Evolutionary conservation across 305 asterid genomes (phyloP).

Genomic region (Striga hermonthica): DNA sequence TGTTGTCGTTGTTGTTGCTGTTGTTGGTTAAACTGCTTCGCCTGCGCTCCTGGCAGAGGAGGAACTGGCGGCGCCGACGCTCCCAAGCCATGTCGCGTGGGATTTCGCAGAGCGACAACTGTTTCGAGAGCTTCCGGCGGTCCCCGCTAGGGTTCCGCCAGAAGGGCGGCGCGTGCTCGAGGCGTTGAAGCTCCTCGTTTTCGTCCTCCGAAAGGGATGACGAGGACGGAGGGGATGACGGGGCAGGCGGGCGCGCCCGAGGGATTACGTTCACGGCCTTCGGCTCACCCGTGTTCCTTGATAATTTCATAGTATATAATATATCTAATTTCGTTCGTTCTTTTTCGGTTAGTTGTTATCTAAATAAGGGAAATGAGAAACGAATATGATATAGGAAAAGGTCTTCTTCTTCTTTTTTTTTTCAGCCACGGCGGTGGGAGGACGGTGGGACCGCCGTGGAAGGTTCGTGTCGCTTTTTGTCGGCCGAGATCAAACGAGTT

Average conservation of each 20-base stretch:
- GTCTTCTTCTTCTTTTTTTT: background rate
- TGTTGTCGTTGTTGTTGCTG: slow-evolving; percentile 17
- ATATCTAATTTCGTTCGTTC: background rate
- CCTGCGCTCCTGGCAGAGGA: slow-evolving; percentile 50
- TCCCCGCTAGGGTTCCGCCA: slow-evolving; percentile 42
- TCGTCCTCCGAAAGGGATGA: slow-evolving; percentile 47
- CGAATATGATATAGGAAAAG: background rate
- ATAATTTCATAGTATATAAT: background rate
- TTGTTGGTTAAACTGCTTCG: slow-evolving; percentile 26
- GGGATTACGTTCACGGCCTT: background rate
- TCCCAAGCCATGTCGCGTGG: slow-evolving; percentile 82
- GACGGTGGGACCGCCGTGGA: slow-evolving; percentile 44
- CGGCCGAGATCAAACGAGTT: background rate
- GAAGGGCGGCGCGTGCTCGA: slow-evolving; percentile 66
- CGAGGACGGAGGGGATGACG: slow-evolving; percentile 30
- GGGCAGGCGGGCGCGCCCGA: background rate
- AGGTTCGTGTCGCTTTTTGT: slow-evolving; percentile 31
- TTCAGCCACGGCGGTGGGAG: slow-evolving; percentile 42
- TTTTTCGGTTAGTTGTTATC: background rate
- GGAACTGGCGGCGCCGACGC: slow-evolving; percentile 63
- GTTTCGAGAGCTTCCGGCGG: slow-evolving; percentile 39
- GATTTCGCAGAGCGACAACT: slow-evolving; percentile 60
- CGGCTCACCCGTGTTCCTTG: background rate
- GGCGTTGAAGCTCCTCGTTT: slow-evolving; percentile 55
- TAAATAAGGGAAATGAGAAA: background rate